Base-by-base conservation (phyloP, 2,329 filamentous ascomycete species). In the Nigrospora osmanthi region DNA sequence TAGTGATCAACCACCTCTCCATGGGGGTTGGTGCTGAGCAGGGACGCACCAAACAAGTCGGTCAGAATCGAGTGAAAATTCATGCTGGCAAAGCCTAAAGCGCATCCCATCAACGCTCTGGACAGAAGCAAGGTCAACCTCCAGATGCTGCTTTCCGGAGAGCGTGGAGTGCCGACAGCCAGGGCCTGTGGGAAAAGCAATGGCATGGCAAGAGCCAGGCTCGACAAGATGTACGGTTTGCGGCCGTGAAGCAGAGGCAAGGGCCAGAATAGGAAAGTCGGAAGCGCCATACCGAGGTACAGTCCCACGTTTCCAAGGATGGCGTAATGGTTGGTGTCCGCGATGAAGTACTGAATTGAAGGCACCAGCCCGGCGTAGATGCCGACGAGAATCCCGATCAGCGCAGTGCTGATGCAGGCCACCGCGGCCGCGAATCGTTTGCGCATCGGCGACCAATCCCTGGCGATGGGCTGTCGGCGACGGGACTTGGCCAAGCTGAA, bases 291-390 rank as follows among this genome's bases (percentile, higher is more conserved):
- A 10, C 84, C 85, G 31, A 85, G 57, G 58, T 86, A 90, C 43
- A 89, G 75, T 23, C 80, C 75, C 14, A 86, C 83, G 53, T 90
- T 90, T 4, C 87, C 87, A 33, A 87, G 70, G 28, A 89, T 80
- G 2, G 80, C 74, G 47, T 78, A 72, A 54, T 88, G 84, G 38
- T 78, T 66, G 48, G 81, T 72, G 54, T 89, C 85, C 19, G 80
- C 80, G 50, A 90, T 78, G 54, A 81, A 82, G 59, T 89, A 89
- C 58, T 89, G 85, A 23, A 90, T 87, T 4, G 81, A 78, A n/a
- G 86, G 85, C 1, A 89, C 85, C 52, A 89, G 75, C 3, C 86
- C 87, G 44, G 84, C 82, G 58, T 89, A 91, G 17, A 89, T 84
- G 1, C 87, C 86, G 46, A 87, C 68, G 17, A 89, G 69, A 23